Evolutionary conservation across 768 basidiomycete genomes (phyloP).

Genomic region (Galerina marginata): DNA sequence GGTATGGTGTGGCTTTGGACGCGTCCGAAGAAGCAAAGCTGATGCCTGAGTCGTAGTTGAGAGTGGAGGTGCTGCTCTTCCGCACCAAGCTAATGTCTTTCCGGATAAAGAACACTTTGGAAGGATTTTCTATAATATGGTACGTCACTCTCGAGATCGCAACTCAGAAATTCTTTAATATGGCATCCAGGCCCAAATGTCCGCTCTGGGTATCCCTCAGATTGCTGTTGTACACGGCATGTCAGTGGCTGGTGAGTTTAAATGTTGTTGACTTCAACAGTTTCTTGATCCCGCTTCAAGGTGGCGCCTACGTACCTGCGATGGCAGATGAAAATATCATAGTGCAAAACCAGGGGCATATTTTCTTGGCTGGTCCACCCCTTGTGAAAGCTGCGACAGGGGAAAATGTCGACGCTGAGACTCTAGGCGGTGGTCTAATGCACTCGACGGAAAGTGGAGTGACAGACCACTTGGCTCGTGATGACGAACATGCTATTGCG

Average conservation of each 20-base stretch:
- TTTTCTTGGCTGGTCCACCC: slow-evolving; percentile 94
- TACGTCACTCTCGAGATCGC: slow-evolving; percentile 31
- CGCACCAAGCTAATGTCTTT: slow-evolving; percentile 93
- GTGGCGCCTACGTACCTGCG: slow-evolving; percentile 93
- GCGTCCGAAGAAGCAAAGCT: neutral
- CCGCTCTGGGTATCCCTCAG: slow-evolving; percentile 88
- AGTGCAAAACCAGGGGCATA: slow-evolving; percentile 88
- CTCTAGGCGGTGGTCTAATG: slow-evolving; percentile 89
- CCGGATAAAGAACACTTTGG: slow-evolving; percentile 97
- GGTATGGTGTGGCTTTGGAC: slow-evolving; percentile 52
- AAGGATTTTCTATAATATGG: slow-evolving; percentile 98
- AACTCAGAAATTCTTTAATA: neutral
- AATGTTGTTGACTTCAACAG: neutral
- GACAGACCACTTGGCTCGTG: slow-evolving; percentile 84
- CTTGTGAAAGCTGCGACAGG: slow-evolving; percentile 95
- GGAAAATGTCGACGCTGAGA: slow-evolving; percentile 91
- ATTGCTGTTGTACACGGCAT: slow-evolving; percentile 95
- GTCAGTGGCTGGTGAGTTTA: slow-evolving; percentile 75
- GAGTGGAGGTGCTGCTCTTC: slow-evolving; percentile 91
- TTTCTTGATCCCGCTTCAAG: slow-evolving; percentile 36
- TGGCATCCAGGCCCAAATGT: slow-evolving; percentile 80
- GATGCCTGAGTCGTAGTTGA: slow-evolving; percentile 61
- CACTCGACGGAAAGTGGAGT: slow-evolving; percentile 92
- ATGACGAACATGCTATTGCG: slow-evolving; percentile 84
- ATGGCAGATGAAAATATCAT: slow-evolving; percentile 97